phyloP scores from a whole-genome alignment of 169 alveolate genomes.

The Plasmodium berghei region DNA sequence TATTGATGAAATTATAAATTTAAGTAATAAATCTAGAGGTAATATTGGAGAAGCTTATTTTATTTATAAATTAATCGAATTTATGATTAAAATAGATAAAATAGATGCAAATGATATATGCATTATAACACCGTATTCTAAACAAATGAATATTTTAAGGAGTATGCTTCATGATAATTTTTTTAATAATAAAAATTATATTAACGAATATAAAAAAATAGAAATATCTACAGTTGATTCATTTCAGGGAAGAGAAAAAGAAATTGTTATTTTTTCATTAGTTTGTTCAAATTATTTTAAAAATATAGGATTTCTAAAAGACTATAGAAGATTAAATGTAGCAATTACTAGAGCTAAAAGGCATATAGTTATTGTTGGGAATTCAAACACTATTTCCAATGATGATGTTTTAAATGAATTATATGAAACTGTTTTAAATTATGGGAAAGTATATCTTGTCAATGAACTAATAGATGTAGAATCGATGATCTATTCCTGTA shows the following conservation, averaged over 20 bases:
- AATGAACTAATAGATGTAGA: conserved; percentile 65
- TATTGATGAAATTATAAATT: conserved; percentile 44
- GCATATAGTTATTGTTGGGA: conserved; percentile 87
- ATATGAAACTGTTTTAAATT: conserved; percentile 42
- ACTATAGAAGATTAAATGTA: conserved; percentile 90
- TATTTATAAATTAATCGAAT: conserved; percentile 45
- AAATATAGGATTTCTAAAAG: conserved; percentile 86
- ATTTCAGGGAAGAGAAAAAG: conserved; percentile 78
- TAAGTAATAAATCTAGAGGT: conserved; percentile 58
- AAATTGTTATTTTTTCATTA: conserved; percentile 66
- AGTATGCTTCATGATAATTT: conserved; percentile 50
- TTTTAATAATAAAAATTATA: conserved; percentile 26
- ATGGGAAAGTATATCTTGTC: conserved; percentile 54
- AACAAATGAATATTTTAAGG: conserved; percentile 48
- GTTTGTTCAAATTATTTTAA: conserved; percentile 75
- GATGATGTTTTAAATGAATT: conserved; percentile 50
- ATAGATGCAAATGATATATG: conserved; percentile 42
- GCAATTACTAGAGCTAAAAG: conserved; percentile 89
- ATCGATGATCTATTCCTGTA: not conserved
- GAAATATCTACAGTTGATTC: conserved; percentile 77
- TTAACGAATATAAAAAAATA: conserved; percentile 4
- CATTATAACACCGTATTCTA: conserved; percentile 67
- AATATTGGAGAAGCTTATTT: conserved; percentile 75
- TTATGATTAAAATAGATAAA: conserved; percentile 23
- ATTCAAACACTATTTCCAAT: conserved; percentile 79